These are phyloP conservation scores for Pseudozyma hubeiensis DNA, from an alignment of 1,284 basidiomycete genomes.

Conservation along the genomic window DNA sequence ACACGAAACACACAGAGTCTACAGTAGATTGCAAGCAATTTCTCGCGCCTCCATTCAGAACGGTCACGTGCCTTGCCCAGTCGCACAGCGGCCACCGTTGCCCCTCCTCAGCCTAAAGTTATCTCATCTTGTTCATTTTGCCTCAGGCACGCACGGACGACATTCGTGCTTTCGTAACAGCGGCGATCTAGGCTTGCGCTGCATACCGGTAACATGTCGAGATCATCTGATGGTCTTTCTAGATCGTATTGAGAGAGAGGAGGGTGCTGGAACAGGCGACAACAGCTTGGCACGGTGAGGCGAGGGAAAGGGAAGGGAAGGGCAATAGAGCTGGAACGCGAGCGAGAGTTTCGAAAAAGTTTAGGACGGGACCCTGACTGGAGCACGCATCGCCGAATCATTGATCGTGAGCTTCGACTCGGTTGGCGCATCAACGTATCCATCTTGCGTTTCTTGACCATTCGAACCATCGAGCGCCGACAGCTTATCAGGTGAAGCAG, in stretches of 20 bases:
- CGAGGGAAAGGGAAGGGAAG: background rate
- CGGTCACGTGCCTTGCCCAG: constrained; percentile 21
- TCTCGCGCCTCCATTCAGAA: constrained; percentile 17
- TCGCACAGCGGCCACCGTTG: background rate
- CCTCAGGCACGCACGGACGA: no score
- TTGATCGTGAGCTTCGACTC: constrained; percentile 12
- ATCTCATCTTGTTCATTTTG: background rate
- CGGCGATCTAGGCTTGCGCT: no score
- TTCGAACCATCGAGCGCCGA: background rate
- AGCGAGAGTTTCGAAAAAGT: background rate
- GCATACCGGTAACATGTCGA: background rate
- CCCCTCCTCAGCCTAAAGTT: background rate
- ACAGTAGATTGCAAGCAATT: background rate
- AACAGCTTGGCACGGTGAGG: background rate
- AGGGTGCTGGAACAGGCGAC: constrained; percentile 1
- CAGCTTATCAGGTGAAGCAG: constrained; percentile 1
- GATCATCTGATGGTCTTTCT: constrained; percentile 19
- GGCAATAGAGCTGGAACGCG: background rate
- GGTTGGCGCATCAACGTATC: constrained; percentile 10
- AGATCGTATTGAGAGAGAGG: constrained; percentile 20
- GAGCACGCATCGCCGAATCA: background rate
- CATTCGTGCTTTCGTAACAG: no score
- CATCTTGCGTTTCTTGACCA: background rate
- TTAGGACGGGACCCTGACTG: background rate
- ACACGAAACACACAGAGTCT: constrained; percentile 1